Evolutionary conservation across 345 rosid species (phyloP).

Genomic region (Ricinus communis): DNA sequence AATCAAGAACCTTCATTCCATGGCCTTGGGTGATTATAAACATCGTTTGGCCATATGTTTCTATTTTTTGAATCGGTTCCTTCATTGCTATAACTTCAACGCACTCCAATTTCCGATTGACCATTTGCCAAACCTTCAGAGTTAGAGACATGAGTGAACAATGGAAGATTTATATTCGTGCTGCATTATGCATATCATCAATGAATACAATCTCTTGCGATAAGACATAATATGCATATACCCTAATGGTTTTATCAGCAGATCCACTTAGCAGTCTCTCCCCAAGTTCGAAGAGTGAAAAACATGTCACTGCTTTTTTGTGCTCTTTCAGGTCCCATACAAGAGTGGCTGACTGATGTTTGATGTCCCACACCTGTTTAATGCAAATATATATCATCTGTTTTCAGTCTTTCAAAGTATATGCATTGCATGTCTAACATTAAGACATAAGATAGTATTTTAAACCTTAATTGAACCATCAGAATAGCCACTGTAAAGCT

Average conservation of each 20-base stretch:
- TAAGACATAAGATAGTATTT: not conserved
- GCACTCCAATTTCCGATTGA: slow-evolving; percentile 60
- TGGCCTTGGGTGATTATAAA: slow-evolving; percentile 52
- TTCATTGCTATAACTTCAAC: slow-evolving; percentile 61
- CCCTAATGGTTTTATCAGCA: slow-evolving; percentile 73
- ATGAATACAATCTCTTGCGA: no score
- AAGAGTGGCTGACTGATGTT: slow-evolving; percentile 53
- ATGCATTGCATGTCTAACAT: not conserved
- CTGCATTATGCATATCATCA: not conserved
- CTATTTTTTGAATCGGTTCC: slow-evolving; percentile 60
- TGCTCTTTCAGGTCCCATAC: slow-evolving; percentile 72
- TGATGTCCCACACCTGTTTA: slow-evolving; percentile 71
- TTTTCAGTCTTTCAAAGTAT: not conserved
- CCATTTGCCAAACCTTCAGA: slow-evolving; percentile 75
- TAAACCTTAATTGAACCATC: slow-evolving; percentile 84
- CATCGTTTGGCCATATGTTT: slow-evolving; percentile 49
- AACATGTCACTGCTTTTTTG: slow-evolving; percentile 72
- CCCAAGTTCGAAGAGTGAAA: slow-evolving; percentile 69
- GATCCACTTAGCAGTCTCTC: slow-evolving; percentile 87
- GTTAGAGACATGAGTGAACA: no score
- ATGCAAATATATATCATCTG: not conserved
- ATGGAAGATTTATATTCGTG: not conserved
- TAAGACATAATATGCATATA: slow-evolving; percentile 29
- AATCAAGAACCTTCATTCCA: slow-evolving; percentile 69
- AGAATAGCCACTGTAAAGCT: slow-evolving; percentile 76